Evolutionary conservation across 352 stramenopile genomes (phyloP).

Genomic region (Peronospora destructor): DNA sequence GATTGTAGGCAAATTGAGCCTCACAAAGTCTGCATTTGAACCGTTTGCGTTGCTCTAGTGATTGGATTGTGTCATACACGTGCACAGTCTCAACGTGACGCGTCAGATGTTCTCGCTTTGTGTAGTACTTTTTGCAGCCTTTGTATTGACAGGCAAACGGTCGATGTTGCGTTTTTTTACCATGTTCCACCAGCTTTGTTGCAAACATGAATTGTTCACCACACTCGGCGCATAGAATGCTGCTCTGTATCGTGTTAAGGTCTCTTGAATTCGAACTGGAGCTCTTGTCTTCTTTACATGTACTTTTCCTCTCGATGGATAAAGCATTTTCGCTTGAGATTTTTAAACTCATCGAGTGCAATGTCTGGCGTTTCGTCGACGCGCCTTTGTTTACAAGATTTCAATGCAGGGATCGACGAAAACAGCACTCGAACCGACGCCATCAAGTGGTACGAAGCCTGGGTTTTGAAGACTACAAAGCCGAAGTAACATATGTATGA

Average conservation of each 20-base stretch:
- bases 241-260: not conserved
- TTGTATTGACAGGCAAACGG: slow-evolving; percentile 37
- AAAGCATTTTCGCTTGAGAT: not conserved
- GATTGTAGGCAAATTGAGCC: slow-evolving; percentile 60
- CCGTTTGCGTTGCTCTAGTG: slow-evolving; percentile 31
- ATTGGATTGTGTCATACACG: slow-evolving; percentile 10
- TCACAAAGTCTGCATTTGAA: slow-evolving; percentile 54
- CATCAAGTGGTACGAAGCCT: slow-evolving; percentile 3
- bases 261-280: not conserved
- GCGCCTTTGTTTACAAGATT: slow-evolving; percentile 12
- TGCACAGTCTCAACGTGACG: slow-evolving; percentile 49
- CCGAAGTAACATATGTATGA: no score
- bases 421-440: slow-evolving; percentile 10
- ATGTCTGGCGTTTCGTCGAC: slow-evolving; percentile 1
- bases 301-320: not conserved
- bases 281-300: slow-evolving; percentile 3
- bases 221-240: slow-evolving; percentile 20
- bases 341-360: not conserved
- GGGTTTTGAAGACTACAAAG: not conserved
- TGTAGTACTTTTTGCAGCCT: slow-evolving; percentile 50
- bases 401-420: not conserved
- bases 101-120: slow-evolving; percentile 55
- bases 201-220: slow-evolving; percentile 5
- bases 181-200: slow-evolving; percentile 4
- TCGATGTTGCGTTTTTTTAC: slow-evolving; percentile 18